Evolutionary conservation across 2,329 filamentous ascomycete species (phyloP), one percentile per base, ranked within the genome.

Genomic region (Tolypocladium ophioglossoides): DNA sequence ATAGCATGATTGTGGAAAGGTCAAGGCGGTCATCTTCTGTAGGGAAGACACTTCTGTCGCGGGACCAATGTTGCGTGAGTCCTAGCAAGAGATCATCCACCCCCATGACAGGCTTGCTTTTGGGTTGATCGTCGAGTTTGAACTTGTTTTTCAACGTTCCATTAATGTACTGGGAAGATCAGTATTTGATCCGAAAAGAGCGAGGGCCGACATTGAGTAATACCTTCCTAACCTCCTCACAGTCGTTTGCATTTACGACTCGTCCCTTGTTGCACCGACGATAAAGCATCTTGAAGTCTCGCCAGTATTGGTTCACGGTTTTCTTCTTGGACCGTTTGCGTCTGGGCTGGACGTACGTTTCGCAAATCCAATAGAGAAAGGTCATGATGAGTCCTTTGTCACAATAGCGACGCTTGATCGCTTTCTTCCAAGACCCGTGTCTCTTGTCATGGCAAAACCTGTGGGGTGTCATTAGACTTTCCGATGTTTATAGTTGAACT

Each of bases 1-100:
- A 62, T 7, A 63, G 60, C 52, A 62, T 58, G n/a, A 64, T 62
- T 2, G 56, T 60, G 14, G 61, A 55, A 3, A 62, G 40, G 51
- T 64, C 56, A 37, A 58, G 56, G 27, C 55, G 54, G 47, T 63
- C 57, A 50, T 62, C 59, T 52, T 65, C 54, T n/a, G 59, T 64
- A 20, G 52, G 60, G 51, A 60, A 65, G 47, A 63, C 53, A 40
- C 54, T 58, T 32, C 55, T 41, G 52, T 64, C 60, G 37, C 56
- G 57, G 39, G 62, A 58, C 58, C 50, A 64, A 53, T 62, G 32
- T 37, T 59, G 35, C 18, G 51, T 59, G 18, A 61, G 57, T 14
- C 56, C 51, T 18, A 61, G 54, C 27, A 61, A 40, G 27, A 59
- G 52, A 20, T 57, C 53, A 46, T 61, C 56, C 14, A 57, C 51